phyloP scores from a whole-genome alignment of 2,329 filamentous ascomycete species.

The Talaromyces sp. region DNA sequence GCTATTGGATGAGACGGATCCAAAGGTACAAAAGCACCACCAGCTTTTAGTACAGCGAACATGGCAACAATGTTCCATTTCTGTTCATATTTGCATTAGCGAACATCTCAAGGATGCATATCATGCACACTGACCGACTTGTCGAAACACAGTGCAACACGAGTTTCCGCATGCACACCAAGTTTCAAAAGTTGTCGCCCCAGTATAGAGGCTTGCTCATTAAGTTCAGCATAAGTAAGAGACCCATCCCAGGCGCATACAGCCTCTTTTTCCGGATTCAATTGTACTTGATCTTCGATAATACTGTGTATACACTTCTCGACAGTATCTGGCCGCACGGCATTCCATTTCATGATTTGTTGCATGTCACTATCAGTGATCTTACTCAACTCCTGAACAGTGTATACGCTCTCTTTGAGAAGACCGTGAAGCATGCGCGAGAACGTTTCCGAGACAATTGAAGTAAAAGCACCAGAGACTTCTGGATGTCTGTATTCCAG shows the following conservation, averaged over 20 bases:
- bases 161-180: conserved; percentile 27
- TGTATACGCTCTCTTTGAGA: conserved; percentile 41
- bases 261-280: conserved; percentile 27
- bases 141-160: conserved; percentile 27
- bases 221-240: conserved; percentile 34
- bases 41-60: conserved; percentile 22
- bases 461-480: conserved; percentile 36
- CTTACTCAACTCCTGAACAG: conserved; percentile 49
- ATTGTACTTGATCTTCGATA: conserved; percentile 11
- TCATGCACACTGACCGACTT: conserved; percentile 15
- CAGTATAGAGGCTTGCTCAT: conserved; percentile 32
- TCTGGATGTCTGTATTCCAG: conserved; percentile 40
- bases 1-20: conserved; percentile 16
- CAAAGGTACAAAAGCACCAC: conserved; percentile 20
- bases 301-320: conserved; percentile 26
- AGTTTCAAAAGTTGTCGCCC: conserved; percentile 30
- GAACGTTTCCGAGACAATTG: conserved; percentile 53
- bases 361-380: conserved; percentile 56
- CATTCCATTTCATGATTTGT: conserved; percentile 54
- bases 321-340: conserved; percentile 39
- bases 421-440: conserved; percentile 51
- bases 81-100: background rate
- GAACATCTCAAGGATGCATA: background rate
- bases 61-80: conserved; percentile 22
- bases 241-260: conserved; percentile 34